Conservation (phyloP, 495 filamentous ascomycete species). For the Evansstolkia leycettana region DNA sequence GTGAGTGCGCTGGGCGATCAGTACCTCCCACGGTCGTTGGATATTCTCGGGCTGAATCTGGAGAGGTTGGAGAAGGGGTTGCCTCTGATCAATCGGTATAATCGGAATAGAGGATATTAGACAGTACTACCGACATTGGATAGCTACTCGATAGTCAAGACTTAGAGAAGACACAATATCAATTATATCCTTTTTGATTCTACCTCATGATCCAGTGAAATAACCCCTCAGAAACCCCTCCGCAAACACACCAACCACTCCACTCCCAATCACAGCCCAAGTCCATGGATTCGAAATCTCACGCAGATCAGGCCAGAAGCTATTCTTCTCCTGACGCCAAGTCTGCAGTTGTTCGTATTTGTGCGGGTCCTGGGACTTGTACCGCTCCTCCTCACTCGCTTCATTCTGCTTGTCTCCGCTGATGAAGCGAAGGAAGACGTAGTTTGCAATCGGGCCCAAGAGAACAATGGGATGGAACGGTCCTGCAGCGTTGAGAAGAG, state of each 20-base stretch:
- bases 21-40: constrained; percentile 47
- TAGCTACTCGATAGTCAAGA: background rate
- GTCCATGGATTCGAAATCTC: constrained; percentile 42
- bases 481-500: constrained; percentile 32
- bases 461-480: constrained; percentile 39
- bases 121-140: background rate
- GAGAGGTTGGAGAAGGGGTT: constrained; percentile 48
- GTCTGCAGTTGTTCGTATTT: constrained; percentile 37
- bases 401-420: constrained; percentile 44
- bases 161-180: no score
- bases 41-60: constrained; percentile 52
- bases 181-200: background rate
- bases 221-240: constrained; percentile 8
- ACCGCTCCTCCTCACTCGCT: constrained; percentile 34
- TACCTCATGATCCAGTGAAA: no score
- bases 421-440: constrained; percentile 41
- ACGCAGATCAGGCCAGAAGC: constrained; percentile 39
- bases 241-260: constrained; percentile 20
- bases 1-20: constrained; percentile 48
- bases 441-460: constrained; percentile 44
- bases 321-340: constrained; percentile 40
- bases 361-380: constrained; percentile 27
- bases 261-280: constrained; percentile 35
- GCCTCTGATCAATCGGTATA: constrained; percentile 55
- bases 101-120: constrained; percentile 36